Percentiles rank a stretch among this genome's conserved stretches.
Evolutionary conservation across 768 basidiomycete genomes (phyloP).

Genomic region (Boletus reticulatus): DNA sequence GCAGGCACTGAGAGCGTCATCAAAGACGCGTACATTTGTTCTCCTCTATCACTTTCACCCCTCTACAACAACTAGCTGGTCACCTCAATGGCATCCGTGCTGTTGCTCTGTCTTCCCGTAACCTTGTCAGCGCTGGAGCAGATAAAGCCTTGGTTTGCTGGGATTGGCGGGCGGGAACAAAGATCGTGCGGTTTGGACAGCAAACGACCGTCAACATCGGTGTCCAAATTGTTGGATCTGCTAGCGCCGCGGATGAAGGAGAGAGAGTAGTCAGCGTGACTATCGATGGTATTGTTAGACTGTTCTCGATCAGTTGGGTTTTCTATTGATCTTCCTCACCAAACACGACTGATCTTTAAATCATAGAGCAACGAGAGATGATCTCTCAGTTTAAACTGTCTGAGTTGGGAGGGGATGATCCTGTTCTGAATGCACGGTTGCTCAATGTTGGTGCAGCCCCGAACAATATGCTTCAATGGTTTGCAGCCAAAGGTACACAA

Average conservation of each 20-base stretch:
- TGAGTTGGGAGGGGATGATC: slow-evolving; percentile 69
- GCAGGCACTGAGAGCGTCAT: background rate
- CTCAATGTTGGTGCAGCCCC: slow-evolving; percentile 77
- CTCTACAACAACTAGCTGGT: slow-evolving; percentile 79
- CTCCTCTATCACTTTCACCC: slow-evolving; percentile 80
- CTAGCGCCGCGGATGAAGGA: slow-evolving; percentile 46
- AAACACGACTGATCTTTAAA: slow-evolving; percentile 4
- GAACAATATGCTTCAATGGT: slow-evolving; percentile 93
- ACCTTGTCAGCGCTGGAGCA: slow-evolving; percentile 81
- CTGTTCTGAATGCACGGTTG: slow-evolving; percentile 61
- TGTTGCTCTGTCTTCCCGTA: slow-evolving; percentile 80
- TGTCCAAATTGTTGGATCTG: slow-evolving; percentile 73
- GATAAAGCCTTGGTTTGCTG: slow-evolving; percentile 77
- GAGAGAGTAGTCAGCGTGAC: slow-evolving; percentile 89
- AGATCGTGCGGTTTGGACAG: slow-evolving; percentile 89
- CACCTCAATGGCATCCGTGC: slow-evolving; percentile 90
- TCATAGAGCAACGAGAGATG: slow-evolving; percentile 73
- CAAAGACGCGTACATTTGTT: slow-evolving; percentile 82
- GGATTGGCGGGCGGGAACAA: slow-evolving; percentile 88
- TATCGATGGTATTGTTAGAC: slow-evolving; percentile 87
- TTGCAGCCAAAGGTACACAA: slow-evolving; percentile 84
- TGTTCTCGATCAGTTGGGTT: slow-evolving; percentile 83
- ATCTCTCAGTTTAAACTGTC: slow-evolving; percentile 87
- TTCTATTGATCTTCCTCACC: background rate
- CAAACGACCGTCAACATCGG: slow-evolving; percentile 92